Percentiles rank a stretch among this genome's conserved stretches.
phyloP scores from a whole-genome alignment of 2,329 filamentous ascomycete species.

The Dothistroma septosporum region DNA sequence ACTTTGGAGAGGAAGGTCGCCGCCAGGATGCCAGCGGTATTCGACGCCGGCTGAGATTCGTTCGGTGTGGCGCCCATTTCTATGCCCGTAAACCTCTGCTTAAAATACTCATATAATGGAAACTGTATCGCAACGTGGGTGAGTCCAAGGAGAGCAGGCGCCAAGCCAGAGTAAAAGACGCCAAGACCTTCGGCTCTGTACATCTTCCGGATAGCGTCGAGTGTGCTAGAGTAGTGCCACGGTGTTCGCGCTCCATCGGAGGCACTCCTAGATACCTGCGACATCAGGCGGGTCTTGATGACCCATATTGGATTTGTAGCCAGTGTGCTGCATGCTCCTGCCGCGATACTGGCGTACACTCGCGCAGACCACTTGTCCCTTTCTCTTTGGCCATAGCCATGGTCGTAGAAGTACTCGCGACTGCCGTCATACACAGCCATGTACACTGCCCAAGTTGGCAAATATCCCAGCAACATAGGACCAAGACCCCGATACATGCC shows the following conservation, averaged over 20 bases:
- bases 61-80: conserved; percentile 69
- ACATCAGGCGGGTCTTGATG: conserved; percentile 97
- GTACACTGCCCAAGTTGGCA: conserved; percentile 98
- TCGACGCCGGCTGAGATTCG: conserved; percentile 50
- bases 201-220: conserved; percentile 94
- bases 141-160: conserved; percentile 83
- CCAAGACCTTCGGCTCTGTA: conserved; percentile 81
- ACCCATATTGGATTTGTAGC: conserved; percentile 99
- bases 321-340: conserved; percentile 87
- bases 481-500: conserved; percentile 92
- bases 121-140: conserved; percentile 97
- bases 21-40: conserved; percentile 78
- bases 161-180: conserved; percentile 93
- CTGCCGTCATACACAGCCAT: conserved; percentile 93
- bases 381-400: conserved; percentile 34
- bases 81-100: conserved; percentile 82
- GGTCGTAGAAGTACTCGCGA: conserved; percentile 66
- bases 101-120: conserved; percentile 90
- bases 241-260: conserved; percentile 58
- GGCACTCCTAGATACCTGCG: conserved; percentile 65
- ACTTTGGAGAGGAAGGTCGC: conserved; percentile 94
- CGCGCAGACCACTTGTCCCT: conserved; percentile 72
- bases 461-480: conserved; percentile 89
- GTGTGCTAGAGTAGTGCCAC: conserved; percentile 86
- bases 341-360: conserved; percentile 84